These are phyloP conservation scores for Smallanthus sonchifolius DNA, from an alignment of 129 eudicot genomes.

Conservation along the genomic window DNA sequence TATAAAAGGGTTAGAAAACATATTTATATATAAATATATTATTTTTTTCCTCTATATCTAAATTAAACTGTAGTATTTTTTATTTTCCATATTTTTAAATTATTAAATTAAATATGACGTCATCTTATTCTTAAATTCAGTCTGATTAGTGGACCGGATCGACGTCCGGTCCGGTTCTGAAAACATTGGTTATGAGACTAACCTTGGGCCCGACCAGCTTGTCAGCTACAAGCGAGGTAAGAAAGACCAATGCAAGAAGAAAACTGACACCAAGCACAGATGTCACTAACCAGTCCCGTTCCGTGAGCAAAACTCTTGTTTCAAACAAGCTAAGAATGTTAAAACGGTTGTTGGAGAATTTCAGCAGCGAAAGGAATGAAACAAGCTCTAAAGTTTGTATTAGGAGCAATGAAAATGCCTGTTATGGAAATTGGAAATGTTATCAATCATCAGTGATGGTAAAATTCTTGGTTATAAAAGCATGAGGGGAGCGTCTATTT, in stretches of 20 bases:
- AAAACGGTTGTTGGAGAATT: conserved; percentile 40
- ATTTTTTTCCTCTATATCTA: too few species aligned
- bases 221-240: conserved; percentile 70
- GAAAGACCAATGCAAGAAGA: conserved; percentile 47
- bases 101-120: too few species aligned
- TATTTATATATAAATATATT: neutral
- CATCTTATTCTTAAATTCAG: too few species aligned
- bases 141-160: too few species aligned
- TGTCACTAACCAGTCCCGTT: conserved; percentile 72
- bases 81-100: too few species aligned
- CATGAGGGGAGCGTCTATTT: too few species aligned
- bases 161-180: too few species aligned
- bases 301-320: conserved; percentile 33
- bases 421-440: neutral
- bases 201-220: conserved; percentile 68
- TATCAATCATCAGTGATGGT: neutral
- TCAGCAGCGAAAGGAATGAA: conserved; percentile 39
- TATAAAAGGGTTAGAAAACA: too few species aligned
- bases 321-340: conserved; percentile 42
- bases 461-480: neutral
- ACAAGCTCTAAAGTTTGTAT: conserved; percentile 64
- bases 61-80: too few species aligned
- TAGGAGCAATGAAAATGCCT: conserved; percentile 55
- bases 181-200: neutral
- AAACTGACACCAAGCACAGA: conserved; percentile 59